phyloP scores from a whole-genome alignment of 306 rosid genomes.

The Sphenostylis stenocarpa region DNA sequence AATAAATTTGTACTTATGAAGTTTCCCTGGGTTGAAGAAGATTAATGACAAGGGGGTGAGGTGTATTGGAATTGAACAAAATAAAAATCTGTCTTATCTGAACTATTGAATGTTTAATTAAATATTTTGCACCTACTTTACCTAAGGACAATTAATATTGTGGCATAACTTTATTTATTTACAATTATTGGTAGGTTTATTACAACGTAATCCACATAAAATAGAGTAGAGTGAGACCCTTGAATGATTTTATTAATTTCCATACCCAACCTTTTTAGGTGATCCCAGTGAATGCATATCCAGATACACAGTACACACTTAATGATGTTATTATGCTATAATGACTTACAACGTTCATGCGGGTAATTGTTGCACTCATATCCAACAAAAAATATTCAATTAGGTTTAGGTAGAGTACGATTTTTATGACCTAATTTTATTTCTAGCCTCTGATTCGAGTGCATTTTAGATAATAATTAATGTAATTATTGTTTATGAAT shows the following conservation, averaged over 20 bases:
- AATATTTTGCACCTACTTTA: constrained; percentile 44
- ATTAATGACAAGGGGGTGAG: neutral
- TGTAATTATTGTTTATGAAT: too few relatives aligned
- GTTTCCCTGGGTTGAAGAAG: too few relatives aligned
- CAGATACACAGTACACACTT: constrained; percentile 37
- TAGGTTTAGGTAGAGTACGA: neutral
- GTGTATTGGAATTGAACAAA: neutral
- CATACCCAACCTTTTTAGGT: constrained; percentile 35
- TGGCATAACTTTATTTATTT: constrained; percentile 41
- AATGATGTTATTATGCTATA: constrained; percentile 43
- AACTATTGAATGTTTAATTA: neutral
- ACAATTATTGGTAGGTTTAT: constrained; percentile 35
- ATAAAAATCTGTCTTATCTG: neutral
- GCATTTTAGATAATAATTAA: too few relatives aligned
- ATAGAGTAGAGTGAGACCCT: constrained; percentile 25
- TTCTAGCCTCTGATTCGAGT: too few relatives aligned
- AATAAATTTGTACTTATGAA: too few relatives aligned
- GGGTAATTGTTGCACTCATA: constrained; percentile 3
- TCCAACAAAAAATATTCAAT: neutral
- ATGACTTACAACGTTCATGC: constrained; percentile 42
- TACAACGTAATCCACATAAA: constrained; percentile 35
- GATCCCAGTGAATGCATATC: constrained; percentile 46
- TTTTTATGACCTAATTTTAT: too few relatives aligned
- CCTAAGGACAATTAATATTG: constrained; percentile 36
- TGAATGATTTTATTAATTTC: neutral